Base-by-base conservation (phyloP, 2,329 filamentous ascomycete genomes). In the Thielaviopsis euricoi region DNA sequence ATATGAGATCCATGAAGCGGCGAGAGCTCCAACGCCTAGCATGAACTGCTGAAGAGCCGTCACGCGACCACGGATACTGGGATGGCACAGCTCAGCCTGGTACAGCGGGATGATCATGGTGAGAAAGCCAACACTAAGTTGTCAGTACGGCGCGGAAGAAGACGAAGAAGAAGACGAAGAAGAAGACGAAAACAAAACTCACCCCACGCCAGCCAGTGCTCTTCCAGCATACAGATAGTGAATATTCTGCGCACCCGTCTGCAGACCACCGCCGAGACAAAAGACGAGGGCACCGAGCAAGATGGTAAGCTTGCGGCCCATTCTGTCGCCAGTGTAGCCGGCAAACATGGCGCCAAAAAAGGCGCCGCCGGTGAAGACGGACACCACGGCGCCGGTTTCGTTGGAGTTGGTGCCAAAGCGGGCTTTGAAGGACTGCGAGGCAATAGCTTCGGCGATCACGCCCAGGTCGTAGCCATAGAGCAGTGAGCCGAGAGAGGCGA, bases 21-120 rank as follows among this genome's bases (percentile, higher is more conserved):
- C 71, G 1, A 93, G 76, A 17, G 85, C 74, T 58, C 87, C 87
- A 26, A 91, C 78, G 1, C 86, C 87, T 55, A 91, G 68, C 86
- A 90, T 90, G 66, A 90, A 89, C 64, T 90, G 87, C 67, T 90
- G 87, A 3, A 91, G 73, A 29, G 81, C 79, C 0, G 86, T 89
- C 33, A 93, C 78, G 62, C 82, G 75, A 13, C 87, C 87, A 67
- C 87, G 80, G 64, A 91, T 91, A 59, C 77, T 78, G 1, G 87
- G 87, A 66, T 91, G 87, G 3, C 84, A 82, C 23, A 91, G 76
- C 65, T 93, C 87, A 22, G 85, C 86, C 66, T 90, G 87, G 67
- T 89, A 91, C 0, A 90, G 69, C 1, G 86, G 70, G 57, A 72
- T 67, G 10, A 69, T 68, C 68, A 70, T 71, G 52, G 66, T 65